Base-by-base conservation (phyloP, 345 rosid species). In the Dimocarpus longan region DNA sequence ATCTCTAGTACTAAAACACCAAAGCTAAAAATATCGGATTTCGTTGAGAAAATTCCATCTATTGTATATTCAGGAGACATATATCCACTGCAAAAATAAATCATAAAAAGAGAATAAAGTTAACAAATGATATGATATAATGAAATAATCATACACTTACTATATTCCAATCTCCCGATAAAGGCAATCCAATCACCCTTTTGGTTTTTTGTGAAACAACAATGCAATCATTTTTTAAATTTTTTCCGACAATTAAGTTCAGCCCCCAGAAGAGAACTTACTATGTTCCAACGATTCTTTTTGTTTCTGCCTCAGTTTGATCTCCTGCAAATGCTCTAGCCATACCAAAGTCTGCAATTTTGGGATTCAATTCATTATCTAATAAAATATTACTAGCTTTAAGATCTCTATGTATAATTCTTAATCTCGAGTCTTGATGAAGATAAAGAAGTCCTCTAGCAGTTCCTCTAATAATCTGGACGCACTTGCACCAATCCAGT, bases 41-140 rank as follows among this genome's bases (percentile, higher is more conserved):
- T 84, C 10, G 42, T 70, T 1, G 89, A 87, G 83, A 79, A 87
- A 12, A 73, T 40, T 1, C 86, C 89, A 54, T 84, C 87, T 52
- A 82, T 75, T 13, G 86, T 87, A 16, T 87, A 87, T 48, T 87
- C 89, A n/a, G 87, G 89, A 26, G 89, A 82, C 87, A 87, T 87
- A 76, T 87, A 87, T 11, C 89, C 89, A 32, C 89, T 87, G 66
- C 65, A 76, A 3, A 7, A 18, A 10, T 65, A 26, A 12, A 5
- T 26, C 15, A 9, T 9, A 44, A 52, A 52, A 6, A 11, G 6
- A 42, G 13, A 71, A 39, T 59, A 18, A 8, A 72, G 19, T 50
- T 43, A 4, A 64, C 54, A 4, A 28, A 5, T 19, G 71, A 57
- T 18, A 77, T 22, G 2, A 42, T 0, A 8, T 12, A 8, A 32